phyloP scores from a whole-genome alignment of 441 rosid genomes.

The Theobroma grandiflorum region DNA sequence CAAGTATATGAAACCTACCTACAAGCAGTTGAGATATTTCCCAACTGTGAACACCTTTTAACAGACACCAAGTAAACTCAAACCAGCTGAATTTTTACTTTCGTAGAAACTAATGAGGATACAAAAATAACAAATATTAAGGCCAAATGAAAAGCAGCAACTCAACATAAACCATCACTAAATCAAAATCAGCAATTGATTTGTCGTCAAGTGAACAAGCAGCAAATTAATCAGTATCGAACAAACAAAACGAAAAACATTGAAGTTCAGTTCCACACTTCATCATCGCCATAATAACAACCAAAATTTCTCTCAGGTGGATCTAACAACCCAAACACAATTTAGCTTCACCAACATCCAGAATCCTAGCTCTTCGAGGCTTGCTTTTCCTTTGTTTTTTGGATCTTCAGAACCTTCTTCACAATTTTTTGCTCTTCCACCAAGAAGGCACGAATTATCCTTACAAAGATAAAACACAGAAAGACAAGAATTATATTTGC shows the following conservation, averaged over 20 bases:
- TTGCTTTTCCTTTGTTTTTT: constrained; percentile 81
- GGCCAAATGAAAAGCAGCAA: background rate
- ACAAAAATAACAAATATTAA: background rate
- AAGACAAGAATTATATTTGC: background rate
- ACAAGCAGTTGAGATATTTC: too few species aligned
- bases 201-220: constrained; percentile 17
- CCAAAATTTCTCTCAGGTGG: constrained; percentile 40
- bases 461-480: constrained; percentile 15
- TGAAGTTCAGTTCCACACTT: constrained; percentile 30
- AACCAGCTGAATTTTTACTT: background rate
- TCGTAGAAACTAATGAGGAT: background rate
- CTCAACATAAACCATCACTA: background rate
- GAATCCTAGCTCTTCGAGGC: constrained; percentile 57
- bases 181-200: background rate
- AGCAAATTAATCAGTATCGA: constrained; percentile 22
- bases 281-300: constrained; percentile 29
- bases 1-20: too few species aligned
- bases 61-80: background rate
- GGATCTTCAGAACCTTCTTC: constrained; percentile 90
- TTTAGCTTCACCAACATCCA: background rate
- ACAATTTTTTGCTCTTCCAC: constrained; percentile 95
- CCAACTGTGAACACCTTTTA: background rate
- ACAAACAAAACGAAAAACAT: constrained; percentile 23
- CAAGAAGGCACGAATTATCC: constrained; percentile 89
- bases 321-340: background rate